phyloP scores from a whole-genome alignment of 768 basidiomycete genomes.

The Tylopilus balloui region DNA sequence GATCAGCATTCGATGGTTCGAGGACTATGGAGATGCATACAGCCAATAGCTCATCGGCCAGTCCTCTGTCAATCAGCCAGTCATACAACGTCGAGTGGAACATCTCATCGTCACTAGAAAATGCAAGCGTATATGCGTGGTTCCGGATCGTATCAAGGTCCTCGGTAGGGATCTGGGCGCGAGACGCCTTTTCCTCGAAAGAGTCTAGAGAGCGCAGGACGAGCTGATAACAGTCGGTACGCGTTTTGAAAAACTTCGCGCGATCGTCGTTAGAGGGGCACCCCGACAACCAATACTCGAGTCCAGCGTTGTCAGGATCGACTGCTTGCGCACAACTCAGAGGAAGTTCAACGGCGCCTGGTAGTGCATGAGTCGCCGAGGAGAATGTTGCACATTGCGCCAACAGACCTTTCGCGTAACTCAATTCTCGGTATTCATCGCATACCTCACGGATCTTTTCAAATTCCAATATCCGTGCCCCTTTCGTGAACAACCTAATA shows the following conservation, averaged over 20 bases:
- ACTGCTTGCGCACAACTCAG: slow-evolving; percentile 74
- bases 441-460: slow-evolving; percentile 82
- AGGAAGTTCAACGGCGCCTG: slow-evolving; percentile 83
- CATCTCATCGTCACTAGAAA: slow-evolving; percentile 81
- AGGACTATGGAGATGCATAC: slow-evolving; percentile 40
- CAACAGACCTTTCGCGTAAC: slow-evolving; percentile 71
- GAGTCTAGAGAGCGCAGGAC: slow-evolving; percentile 76
- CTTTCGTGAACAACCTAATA: slow-evolving; percentile 79
- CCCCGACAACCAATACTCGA: slow-evolving; percentile 73
- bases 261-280: slow-evolving; percentile 56
- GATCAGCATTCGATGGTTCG: slow-evolving; percentile 9
- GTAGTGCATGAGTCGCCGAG: background rate
- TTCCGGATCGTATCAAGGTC: slow-evolving; percentile 70
- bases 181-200: slow-evolving; percentile 64
- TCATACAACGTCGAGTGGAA: slow-evolving; percentile 95
- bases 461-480: slow-evolving; percentile 77
- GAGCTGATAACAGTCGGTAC: slow-evolving; percentile 75
- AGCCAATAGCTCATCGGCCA: slow-evolving; percentile 88
- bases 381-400: background rate
- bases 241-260: slow-evolving; percentile 50
- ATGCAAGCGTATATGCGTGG: slow-evolving; percentile 83
- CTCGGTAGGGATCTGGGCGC: slow-evolving; percentile 33
- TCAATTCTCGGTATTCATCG: slow-evolving; percentile 82
- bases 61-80: slow-evolving; percentile 77
- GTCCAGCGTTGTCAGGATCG: slow-evolving; percentile 71